Conservation (phyloP, 345 rosid genomes). For the Lagerstroemia speciosa region DNA sequence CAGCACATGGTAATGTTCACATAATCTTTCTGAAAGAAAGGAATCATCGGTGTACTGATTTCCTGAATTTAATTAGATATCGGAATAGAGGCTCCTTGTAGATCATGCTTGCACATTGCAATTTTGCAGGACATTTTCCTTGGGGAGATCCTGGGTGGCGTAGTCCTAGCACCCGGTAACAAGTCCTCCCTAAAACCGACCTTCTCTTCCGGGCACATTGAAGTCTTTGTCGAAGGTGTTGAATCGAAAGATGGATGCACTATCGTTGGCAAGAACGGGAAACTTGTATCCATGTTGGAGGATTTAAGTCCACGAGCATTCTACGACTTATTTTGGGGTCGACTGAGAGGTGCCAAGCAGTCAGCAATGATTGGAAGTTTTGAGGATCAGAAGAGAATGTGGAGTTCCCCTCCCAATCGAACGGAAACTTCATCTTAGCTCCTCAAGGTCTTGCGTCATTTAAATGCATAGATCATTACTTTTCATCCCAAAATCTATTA, state of each 20-base stretch:
- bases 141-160: constrained; percentile 76
- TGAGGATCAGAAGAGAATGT: constrained; percentile 52
- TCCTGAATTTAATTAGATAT: no score
- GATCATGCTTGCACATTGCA: no score
- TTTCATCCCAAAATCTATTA: no score
- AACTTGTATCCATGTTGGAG: constrained; percentile 33
- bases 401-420: constrained; percentile 37
- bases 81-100: no score
- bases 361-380: constrained; percentile 70
- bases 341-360: constrained; percentile 38
- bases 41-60: neutral
- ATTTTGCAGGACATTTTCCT: constrained; percentile 54
- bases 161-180: constrained; percentile 42
- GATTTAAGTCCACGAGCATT: constrained; percentile 30
- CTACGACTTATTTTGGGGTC: constrained; percentile 33
- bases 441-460: neutral
- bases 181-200: constrained; percentile 29
- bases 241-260: constrained; percentile 52
- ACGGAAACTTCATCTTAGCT: constrained; percentile 9
- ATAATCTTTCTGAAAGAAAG: neutral
- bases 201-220: constrained; percentile 28
- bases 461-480: neutral
- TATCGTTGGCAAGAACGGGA: constrained; percentile 35
- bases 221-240: constrained; percentile 44
- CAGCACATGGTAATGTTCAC: constrained; percentile 38